A percentile compares a stretch with the other conserved stretches of the same genome.
Conservation (phyloP, 2,329 filamentous ascomycete species). For the Lithohypha guttulata region DNA sequence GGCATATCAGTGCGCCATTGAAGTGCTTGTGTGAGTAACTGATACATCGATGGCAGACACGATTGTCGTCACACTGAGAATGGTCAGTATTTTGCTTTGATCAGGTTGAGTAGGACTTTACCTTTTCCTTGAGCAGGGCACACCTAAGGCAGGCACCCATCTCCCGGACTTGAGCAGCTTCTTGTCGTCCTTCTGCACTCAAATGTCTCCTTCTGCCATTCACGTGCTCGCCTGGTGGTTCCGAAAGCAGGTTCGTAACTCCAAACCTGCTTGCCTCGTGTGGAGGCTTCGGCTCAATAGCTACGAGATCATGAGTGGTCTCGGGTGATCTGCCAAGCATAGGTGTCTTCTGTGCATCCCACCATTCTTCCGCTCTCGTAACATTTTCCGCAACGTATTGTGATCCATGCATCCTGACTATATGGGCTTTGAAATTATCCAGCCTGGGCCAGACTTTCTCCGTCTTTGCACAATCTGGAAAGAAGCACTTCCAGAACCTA, state of each 20-base stretch:
- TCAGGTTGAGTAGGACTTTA: neutral
- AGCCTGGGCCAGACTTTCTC: constrained; percentile 66
- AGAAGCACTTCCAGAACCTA: constrained; percentile 50
- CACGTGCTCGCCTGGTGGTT: neutral
- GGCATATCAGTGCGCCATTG: constrained; percentile 9
- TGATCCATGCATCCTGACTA: constrained; percentile 53
- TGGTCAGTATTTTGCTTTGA: neutral
- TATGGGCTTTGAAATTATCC: constrained; percentile 79
- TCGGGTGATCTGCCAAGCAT: constrained; percentile 7
- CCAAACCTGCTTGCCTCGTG: constrained; percentile 6
- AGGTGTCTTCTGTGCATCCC: constrained; percentile 8
- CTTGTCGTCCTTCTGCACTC: constrained; percentile 8
- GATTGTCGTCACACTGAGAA: constrained; percentile 6
- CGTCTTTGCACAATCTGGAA: constrained; percentile 45
- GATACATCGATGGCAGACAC: constrained; percentile 6
- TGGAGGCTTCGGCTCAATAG: constrained; percentile 7
- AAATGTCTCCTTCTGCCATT: constrained; percentile 8
- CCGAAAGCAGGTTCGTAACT: constrained; percentile 4
- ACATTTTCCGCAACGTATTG: constrained; percentile 10
- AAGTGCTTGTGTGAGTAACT: constrained; percentile 9
- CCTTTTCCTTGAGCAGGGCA: constrained; percentile 8
- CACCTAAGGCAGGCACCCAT: constrained; percentile 8
- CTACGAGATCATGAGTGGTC: constrained; percentile 7
- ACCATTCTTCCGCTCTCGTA: constrained; percentile 8
- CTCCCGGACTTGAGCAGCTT: constrained; percentile 7